These are phyloP conservation scores for Yarrowia hollandica DNA, from an alignment of 805 yeast species.

Conservation along the genomic window DNA sequence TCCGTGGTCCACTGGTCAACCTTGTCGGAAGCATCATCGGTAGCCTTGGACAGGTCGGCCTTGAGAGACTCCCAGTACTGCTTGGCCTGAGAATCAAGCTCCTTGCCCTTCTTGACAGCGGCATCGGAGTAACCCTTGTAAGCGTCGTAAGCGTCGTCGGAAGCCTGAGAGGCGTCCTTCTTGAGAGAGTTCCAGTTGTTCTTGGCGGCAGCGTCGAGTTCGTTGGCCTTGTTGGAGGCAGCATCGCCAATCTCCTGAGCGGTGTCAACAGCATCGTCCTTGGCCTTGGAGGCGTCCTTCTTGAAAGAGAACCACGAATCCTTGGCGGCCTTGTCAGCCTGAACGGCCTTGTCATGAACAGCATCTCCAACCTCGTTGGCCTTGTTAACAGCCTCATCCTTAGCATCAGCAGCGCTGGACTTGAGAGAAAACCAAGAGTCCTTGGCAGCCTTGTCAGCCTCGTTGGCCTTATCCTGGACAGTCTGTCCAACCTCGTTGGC, in stretches of 20 bases:
- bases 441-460: slow-evolving; percentile 9
- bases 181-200: slow-evolving; percentile 2
- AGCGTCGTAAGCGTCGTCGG: slow-evolving; percentile 10
- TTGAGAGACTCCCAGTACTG: slow-evolving; percentile 29
- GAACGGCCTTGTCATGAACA: not conserved
- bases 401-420: not conserved
- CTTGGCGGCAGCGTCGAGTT: not conserved
- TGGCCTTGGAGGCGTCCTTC: slow-evolving; percentile 5
- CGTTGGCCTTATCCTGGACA: not conserved
- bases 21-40: slow-evolving; percentile 9
- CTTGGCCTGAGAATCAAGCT: slow-evolving; percentile 25
- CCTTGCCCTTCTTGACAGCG: slow-evolving; percentile 25
- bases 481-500: not conserved
- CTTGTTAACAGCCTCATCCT: slow-evolving; percentile 9
- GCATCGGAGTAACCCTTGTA: slow-evolving; percentile 22
- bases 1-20: slow-evolving; percentile 2
- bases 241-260: not conserved
- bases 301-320: no score
- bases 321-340: not conserved
- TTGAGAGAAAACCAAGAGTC: slow-evolving; percentile 10
- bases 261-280: not conserved
- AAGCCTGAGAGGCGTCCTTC: slow-evolving; percentile 3
- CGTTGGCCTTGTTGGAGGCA: slow-evolving; percentile 14
- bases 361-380: not conserved
- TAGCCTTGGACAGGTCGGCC: slow-evolving; percentile 15